phyloP scores from a whole-genome alignment of 2,329 filamentous ascomycete genomes.

The Whalleya microplaca region DNA sequence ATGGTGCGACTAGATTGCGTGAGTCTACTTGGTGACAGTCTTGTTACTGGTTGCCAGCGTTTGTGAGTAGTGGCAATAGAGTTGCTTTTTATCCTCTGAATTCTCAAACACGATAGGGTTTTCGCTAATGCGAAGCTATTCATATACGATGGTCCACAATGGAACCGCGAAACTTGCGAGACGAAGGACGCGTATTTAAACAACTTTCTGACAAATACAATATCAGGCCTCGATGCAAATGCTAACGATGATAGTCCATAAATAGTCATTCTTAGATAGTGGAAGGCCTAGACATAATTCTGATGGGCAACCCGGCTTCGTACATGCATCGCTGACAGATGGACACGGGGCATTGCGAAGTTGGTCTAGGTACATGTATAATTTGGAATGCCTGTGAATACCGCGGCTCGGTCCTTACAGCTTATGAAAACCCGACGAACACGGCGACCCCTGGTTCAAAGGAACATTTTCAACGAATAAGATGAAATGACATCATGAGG shows the following conservation, averaged over 20 bases:
- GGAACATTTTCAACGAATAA: too few species aligned
- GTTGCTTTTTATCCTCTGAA: not conserved
- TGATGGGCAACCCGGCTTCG: too few species aligned
- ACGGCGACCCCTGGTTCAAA: too few species aligned
- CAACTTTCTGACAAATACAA: constrained; percentile 3
- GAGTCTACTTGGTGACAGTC: not conserved
- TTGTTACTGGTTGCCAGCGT: constrained; percentile 1
- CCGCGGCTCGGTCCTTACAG: too few species aligned
- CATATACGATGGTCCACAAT: constrained; percentile 1
- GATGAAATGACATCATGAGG: too few species aligned
- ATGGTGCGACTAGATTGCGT: constrained; percentile 10
- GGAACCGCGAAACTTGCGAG: constrained; percentile 6
- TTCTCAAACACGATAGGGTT: not conserved
- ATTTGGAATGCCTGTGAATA: too few species aligned
- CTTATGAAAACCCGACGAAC: too few species aligned
- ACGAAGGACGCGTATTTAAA: constrained; percentile 4
- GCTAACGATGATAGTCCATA: constrained; percentile 2
- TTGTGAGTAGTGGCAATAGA: not conserved
- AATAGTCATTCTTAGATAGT: constrained; percentile 16
- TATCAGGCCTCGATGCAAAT: constrained; percentile 7
- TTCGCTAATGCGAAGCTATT: constrained; percentile 1
- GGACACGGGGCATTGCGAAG: too few species aligned
- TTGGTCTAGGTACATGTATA: too few species aligned
- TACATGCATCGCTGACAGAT: too few species aligned
- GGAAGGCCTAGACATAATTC: too few species aligned